A percentile compares a stretch with the other conserved stretches of the same genome.
Evolutionary conservation across 768 basidiomycete species (phyloP).

Genomic region (Lactarius sp.): DNA sequence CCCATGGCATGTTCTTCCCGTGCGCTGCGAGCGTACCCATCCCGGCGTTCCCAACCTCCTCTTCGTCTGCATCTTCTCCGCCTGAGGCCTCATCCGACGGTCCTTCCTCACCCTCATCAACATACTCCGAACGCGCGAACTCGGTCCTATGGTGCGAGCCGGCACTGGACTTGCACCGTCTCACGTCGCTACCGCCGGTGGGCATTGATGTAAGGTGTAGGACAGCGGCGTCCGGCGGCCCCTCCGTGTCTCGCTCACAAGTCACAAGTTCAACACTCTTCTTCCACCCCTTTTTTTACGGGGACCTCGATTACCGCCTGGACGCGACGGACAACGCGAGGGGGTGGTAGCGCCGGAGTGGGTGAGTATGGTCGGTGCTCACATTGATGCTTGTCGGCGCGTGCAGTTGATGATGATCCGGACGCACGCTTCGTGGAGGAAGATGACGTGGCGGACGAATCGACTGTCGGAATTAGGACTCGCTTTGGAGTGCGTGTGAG

Average conservation of each 20-base stretch:
- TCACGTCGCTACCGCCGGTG: constrained; percentile 16
- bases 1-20: constrained; percentile 15
- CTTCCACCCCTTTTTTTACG: constrained; percentile 56
- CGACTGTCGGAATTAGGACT: too few relatives aligned
- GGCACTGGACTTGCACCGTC: constrained; percentile 32
- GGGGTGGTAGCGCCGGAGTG: constrained; percentile 25
- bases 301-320: constrained; percentile 53
- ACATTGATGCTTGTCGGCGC: too few relatives aligned
- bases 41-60: constrained; percentile 21
- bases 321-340: constrained; percentile 55
- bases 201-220: not conserved
- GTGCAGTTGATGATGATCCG: too few relatives aligned
- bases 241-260: not conserved
- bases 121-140: constrained; percentile 25
- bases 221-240: not conserved
- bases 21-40: not conserved
- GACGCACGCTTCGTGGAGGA: too few relatives aligned
- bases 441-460: too few relatives aligned
- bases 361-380: too few relatives aligned
- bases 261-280: constrained; percentile 35
- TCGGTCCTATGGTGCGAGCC: constrained; percentile 21
- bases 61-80: constrained; percentile 22
- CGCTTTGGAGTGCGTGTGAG: too few relatives aligned
- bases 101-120: constrained; percentile 46
- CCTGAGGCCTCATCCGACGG: constrained; percentile 11